Evolutionary conservation across 2,329 filamentous ascomycete genomes (phyloP).

Genomic region (Pestalotiopsis sp.): DNA sequence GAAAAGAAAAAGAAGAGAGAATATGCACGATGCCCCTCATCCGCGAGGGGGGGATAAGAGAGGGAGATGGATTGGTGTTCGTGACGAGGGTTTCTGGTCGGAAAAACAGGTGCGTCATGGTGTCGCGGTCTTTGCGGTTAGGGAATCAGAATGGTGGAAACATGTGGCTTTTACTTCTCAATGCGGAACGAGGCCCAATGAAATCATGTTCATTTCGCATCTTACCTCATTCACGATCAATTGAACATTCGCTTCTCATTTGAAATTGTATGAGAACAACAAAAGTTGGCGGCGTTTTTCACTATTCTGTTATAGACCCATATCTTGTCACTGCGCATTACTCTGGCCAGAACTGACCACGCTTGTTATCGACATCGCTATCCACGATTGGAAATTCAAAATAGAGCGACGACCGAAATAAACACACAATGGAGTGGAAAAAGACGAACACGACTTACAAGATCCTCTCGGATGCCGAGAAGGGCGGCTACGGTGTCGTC

Average conservation of each 20-base stretch:
- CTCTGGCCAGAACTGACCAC: neutral
- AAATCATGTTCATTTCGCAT: neutral
- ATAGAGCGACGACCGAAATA: neutral
- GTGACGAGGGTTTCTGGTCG: neutral
- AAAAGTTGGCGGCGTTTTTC: neutral
- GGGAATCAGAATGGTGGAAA: neutral
- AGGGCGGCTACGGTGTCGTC: conserved; percentile 57
- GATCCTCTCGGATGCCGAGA: conserved; percentile 57
- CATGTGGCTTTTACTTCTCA: neutral
- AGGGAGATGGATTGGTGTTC: neutral
- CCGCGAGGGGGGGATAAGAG: neutral
- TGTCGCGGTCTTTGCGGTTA: neutral
- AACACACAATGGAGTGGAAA: conserved; percentile 21
- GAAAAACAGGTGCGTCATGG: neutral
- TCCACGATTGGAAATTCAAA: neutral
- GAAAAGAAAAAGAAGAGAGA: neutral
- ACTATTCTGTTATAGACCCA: neutral
- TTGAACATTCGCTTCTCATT: neutral
- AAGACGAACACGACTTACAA: conserved; percentile 42
- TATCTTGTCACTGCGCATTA: neutral
- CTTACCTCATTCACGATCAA: neutral
- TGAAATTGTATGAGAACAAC: neutral
- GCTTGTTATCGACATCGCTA: neutral
- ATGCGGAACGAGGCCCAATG: neutral
- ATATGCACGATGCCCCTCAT: neutral